Conservation (phyloP, 202 grass and related monocot species). For the Digitaria exilis region DNA sequence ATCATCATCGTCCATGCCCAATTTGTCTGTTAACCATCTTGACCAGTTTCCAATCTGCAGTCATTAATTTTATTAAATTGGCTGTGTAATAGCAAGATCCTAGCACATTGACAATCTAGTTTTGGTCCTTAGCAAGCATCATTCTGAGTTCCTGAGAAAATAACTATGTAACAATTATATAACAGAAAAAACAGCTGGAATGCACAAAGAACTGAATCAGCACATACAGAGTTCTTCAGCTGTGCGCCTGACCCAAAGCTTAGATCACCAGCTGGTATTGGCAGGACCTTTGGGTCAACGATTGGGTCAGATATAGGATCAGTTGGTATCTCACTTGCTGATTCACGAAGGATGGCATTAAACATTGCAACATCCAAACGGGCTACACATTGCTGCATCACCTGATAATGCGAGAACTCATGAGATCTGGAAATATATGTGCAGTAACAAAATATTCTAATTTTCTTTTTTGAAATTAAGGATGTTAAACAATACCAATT, state of each 20-base stretch:
- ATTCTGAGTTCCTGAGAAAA: neutral
- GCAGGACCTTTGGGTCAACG: conserved; percentile 80
- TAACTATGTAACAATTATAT: neutral
- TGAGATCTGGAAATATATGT: conserved; percentile 32
- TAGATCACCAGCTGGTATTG: conserved; percentile 88
- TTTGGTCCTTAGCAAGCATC: conserved; percentile 17
- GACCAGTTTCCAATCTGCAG: conserved; percentile 98
- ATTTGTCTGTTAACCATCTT: conserved; percentile 78
- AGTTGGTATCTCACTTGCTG: conserved; percentile 74
- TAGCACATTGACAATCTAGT: conserved; percentile 35
- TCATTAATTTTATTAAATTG: conserved; percentile 39
- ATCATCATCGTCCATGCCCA: conserved; percentile 66
- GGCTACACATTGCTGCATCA: conserved; percentile 96
- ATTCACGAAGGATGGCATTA: conserved; percentile 97
- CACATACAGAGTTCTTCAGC: conserved; percentile 88
- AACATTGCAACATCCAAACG: conserved; percentile 96
- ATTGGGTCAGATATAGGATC: conserved; percentile 97
- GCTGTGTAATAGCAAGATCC: neutral
- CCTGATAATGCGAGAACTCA: conserved; percentile 53
- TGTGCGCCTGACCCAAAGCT: conserved; percentile 96
- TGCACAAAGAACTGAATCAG: conserved; percentile 32
- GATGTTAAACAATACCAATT: conserved; percentile 65
- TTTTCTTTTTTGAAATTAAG: conserved; percentile 34
- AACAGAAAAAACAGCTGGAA: neutral
- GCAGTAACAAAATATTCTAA: neutral